Evolutionary conservation across 1,139 yeast species (phyloP).

Genomic region (Williopsis jadinii): DNA sequence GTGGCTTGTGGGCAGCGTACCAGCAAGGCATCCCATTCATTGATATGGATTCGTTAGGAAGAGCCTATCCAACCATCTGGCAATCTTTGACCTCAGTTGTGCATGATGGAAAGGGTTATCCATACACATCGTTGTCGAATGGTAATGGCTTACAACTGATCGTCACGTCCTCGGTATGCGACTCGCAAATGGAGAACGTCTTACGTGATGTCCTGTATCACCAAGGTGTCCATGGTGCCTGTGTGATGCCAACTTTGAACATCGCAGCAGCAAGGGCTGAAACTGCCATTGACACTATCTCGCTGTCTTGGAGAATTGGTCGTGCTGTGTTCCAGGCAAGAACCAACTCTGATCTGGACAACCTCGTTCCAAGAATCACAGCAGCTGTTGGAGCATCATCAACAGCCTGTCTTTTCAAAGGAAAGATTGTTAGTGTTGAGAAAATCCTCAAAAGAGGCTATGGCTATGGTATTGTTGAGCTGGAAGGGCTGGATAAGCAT

Average conservation of each 20-base stretch:
- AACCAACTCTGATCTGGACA: conserved; percentile 29
- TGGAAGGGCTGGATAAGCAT: conserved; percentile 24
- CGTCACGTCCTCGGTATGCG: conserved; percentile 29
- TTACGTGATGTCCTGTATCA: conserved; percentile 36
- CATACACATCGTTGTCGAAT: conserved; percentile 31
- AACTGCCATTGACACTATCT: conserved; percentile 30
- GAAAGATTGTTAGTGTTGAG: conserved; percentile 38
- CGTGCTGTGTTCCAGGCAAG: conserved; percentile 34
- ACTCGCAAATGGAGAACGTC: conserved; percentile 30
- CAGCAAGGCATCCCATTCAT: conserved; percentile 30
- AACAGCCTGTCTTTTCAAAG: conserved; percentile 32
- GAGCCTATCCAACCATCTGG: conserved; percentile 37
- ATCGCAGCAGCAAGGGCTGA: conserved; percentile 20
- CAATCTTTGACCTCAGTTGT: conserved; percentile 31
- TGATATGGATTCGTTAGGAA: conserved; percentile 39
- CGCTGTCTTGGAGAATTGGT: conserved; percentile 42
- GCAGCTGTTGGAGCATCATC: conserved; percentile 31
- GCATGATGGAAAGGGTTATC: conserved; percentile 18
- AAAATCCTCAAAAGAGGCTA: conserved; percentile 36
- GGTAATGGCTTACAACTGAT: conserved; percentile 37
- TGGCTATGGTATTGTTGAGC: conserved; percentile 37
- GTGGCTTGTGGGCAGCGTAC: conserved; percentile 26
- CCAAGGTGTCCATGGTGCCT: conserved; percentile 33
- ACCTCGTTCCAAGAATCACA: conserved; percentile 30
- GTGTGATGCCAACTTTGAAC: conserved; percentile 31